Percentiles rank a stretch among this genome's conserved stretches.
Evolutionary conservation across 805 yeast species (phyloP).

Genomic region (Myxozyma lipomycoides): DNA sequence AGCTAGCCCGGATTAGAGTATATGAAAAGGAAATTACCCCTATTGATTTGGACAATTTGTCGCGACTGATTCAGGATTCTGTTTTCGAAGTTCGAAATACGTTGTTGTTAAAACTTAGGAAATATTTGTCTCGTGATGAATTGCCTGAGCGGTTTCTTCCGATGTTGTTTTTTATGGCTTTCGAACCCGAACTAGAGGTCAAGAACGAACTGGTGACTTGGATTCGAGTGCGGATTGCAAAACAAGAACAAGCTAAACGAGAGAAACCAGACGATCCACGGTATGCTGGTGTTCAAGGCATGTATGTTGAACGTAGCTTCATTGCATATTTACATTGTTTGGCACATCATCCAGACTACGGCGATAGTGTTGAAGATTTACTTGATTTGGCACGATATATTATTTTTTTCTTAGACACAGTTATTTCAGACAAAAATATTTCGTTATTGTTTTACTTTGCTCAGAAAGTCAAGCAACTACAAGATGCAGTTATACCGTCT

Average conservation of each 20-base stretch:
- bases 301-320: conserved; percentile 61
- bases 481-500: conserved; percentile 50
- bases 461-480: conserved; percentile 72
- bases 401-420: conserved; percentile 53
- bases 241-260: conserved; percentile 32
- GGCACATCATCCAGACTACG: conserved; percentile 68
- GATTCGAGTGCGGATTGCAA: conserved; percentile 56
- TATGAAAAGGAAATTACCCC: conserved; percentile 54
- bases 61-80: conserved; percentile 65
- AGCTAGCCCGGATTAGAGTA: conserved; percentile 54
- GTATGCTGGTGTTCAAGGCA: too few relatives aligned
- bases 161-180: conserved; percentile 66
- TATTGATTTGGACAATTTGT: conserved; percentile 48
- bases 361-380: conserved; percentile 29
- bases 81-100: conserved; percentile 51
- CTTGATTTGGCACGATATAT: conserved; percentile 55
- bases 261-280: too few relatives aligned
- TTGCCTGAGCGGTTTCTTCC: conserved; percentile 67
- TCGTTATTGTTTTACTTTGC: conserved; percentile 72
- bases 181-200: conserved; percentile 59
- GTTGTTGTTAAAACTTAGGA: conserved; percentile 51
- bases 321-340: conserved; percentile 65
- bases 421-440: conserved; percentile 63
- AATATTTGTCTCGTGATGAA: conserved; percentile 46
- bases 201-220: conserved; percentile 58